Percentiles rank a stretch among this genome's conserved stretches.
Conservation (phyloP, 768 basidiomycete genomes). For the Rhodocollybia butyracea region DNA sequence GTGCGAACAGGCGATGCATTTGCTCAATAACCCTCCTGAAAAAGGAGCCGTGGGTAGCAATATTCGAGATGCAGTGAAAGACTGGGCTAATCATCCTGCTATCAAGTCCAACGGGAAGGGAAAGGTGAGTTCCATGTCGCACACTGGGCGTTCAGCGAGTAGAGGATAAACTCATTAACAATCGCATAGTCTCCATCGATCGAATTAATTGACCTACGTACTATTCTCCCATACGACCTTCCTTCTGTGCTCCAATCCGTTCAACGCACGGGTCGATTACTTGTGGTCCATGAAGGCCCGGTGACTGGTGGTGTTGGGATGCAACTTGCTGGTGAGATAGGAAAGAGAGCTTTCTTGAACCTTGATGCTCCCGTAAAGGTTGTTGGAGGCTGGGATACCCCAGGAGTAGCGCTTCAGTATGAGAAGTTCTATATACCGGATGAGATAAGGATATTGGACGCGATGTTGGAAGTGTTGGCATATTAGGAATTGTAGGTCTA, state of each 20-base stretch:
- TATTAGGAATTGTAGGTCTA: too few species aligned
- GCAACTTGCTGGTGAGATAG: slow-evolving; percentile 85
- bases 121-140: background rate
- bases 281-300: slow-evolving; percentile 92
- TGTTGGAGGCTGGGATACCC: slow-evolving; percentile 91
- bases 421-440: slow-evolving; percentile 95
- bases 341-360: slow-evolving; percentile 84
- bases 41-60: background rate
- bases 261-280: slow-evolving; percentile 75
- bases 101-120: background rate
- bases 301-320: slow-evolving; percentile 85
- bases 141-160: slow-evolving; percentile 42
- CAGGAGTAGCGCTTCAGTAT: slow-evolving; percentile 80
- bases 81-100: background rate
- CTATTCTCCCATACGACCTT: slow-evolving; percentile 87
- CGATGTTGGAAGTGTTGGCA: slow-evolving; percentile 75
- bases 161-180: slow-evolving; percentile 50
- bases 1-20: slow-evolving; percentile 78
- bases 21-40: slow-evolving; percentile 62
- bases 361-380: slow-evolving; percentile 85
- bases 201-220: slow-evolving; percentile 88
- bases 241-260: slow-evolving; percentile 81
- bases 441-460: slow-evolving; percentile 77
- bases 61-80: background rate
- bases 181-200: slow-evolving; percentile 65